Evolutionary conservation across 805 yeast genomes (phyloP).

Genomic region (Teunomyces gatunensis): DNA sequence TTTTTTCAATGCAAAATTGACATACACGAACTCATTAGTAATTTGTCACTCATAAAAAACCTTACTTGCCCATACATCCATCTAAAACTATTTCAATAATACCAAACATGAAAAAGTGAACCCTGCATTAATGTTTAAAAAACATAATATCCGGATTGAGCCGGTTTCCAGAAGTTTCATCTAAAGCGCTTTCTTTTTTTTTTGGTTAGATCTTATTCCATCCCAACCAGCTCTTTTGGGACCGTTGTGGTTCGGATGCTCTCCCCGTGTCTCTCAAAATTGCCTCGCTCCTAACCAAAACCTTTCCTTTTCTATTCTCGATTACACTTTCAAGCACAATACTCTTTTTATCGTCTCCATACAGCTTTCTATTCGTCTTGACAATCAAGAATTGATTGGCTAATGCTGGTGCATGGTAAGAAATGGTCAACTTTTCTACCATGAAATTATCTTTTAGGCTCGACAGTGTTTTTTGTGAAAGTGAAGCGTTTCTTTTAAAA

Average conservation of each 20-base stretch:
- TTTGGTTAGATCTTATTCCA: background rate
- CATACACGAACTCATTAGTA: background rate
- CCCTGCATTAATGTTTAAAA: background rate
- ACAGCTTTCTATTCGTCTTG: constrained; percentile 42
- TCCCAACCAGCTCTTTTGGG: background rate
- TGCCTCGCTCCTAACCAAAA: constrained; percentile 59
- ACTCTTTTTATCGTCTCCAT: constrained; percentile 27
- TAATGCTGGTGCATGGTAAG: constrained; percentile 69
- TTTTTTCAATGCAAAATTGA: background rate
- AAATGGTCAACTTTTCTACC: constrained; percentile 47
- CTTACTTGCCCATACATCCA: background rate
- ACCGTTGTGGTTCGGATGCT: constrained; percentile 10
- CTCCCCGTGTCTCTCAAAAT: constrained; percentile 39
- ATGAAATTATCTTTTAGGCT: constrained; percentile 36
- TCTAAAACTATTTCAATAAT: background rate
- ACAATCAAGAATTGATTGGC: constrained; percentile 76
- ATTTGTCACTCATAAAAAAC: background rate
- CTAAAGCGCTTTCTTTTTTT: background rate
- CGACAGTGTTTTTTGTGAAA: constrained; percentile 32
- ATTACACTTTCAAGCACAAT: constrained; percentile 50
- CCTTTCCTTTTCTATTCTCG: constrained; percentile 50
- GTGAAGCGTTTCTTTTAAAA: constrained; percentile 52
- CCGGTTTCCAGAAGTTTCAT: background rate
- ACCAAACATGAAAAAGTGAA: background rate
- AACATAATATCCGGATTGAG: background rate